Evolutionary conservation across 1,139 yeast species (phyloP).

Genomic region (Magnusiomyces ingens): DNA sequence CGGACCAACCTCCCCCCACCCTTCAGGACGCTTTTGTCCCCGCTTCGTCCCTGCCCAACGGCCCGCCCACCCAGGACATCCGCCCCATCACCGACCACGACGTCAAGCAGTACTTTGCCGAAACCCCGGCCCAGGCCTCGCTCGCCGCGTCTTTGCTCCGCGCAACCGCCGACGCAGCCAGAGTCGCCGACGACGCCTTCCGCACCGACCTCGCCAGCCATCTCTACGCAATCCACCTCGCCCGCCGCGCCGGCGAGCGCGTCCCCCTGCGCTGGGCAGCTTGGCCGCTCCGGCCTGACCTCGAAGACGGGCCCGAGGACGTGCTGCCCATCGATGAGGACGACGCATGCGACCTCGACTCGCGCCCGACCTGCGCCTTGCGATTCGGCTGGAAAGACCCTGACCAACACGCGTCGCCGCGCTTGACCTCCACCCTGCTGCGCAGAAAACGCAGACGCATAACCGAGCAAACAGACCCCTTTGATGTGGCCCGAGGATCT

Average conservation of each 20-base stretch:
- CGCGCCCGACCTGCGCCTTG: background rate
- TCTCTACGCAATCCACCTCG: no score
- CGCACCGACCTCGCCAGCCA: no score
- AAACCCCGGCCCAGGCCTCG: no score
- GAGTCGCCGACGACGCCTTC: background rate
- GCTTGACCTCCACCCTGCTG: background rate
- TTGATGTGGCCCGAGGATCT: conserved; percentile 1
- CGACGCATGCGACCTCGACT: conserved; percentile 1
- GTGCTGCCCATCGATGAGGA: conserved; percentile 1
- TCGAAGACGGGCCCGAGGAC: conserved; percentile 3
- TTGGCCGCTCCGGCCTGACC: conserved; percentile 14
- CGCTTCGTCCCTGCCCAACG: no score
- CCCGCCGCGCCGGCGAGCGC: no score
- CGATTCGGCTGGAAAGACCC: conserved; percentile 5
- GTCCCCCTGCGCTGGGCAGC: conserved; percentile 10
- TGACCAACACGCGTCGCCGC: background rate
- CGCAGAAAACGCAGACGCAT: background rate
- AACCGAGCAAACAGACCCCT: background rate
- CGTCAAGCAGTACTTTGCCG: no score
- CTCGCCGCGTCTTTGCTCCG: background rate
- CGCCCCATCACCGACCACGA: no score
- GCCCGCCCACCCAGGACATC: no score
- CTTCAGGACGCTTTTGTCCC: no score
- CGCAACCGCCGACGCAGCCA: conserved; percentile 2
- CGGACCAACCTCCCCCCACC: no score